Evolutionary conservation across 805 yeast species (phyloP), one percentile per base, ranked within the genome.

Genomic region (Wickerhamomyces rabaulensis): DNA sequence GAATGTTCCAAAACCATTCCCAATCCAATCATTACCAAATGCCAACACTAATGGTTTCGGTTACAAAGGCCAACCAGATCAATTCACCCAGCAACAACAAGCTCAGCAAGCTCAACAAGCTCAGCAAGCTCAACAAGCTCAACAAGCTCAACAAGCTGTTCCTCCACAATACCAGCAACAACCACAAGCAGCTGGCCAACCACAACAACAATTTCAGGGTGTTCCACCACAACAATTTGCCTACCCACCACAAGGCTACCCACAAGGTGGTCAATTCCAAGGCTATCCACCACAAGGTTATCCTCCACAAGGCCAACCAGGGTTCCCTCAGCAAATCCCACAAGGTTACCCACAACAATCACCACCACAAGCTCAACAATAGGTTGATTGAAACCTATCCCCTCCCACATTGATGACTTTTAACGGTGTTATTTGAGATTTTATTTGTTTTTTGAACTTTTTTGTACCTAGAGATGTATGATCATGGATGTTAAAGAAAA

Each of bases 1-100:
- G 19, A 73, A 81, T 19, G 86, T 90, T 48, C 97, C 97, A 59
- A 81, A 82, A 63, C 96, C 96, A n/a, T 85, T 88, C 75, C 87
- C 87, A 58, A 77, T 86, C 49, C 85, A 85, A 52, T 70, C 73
- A 41, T 65, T 77, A 56, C 82, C 82, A 52, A 58, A 58, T 41
- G 67, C 67, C 16, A 49, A 67, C 51, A 65, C 60, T 9, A 54
- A 52, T 41, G 74, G 74, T 15, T 70, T 67, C 52, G 67, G 68
- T 22, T 73, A 75, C 56, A 70, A 69, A 50, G 79, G 78, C 16
- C 79, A 73, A 55, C 78, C 76, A 22, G 53, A 50, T 50, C 23
- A 36, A 20, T 19, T 36, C 9, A 10, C 19, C 12, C 39, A 36
- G 13, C 69, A 63, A 45, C 66, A 56, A 19, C 62, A 50, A 21